phyloP scores from a whole-genome alignment of 2,329 filamentous ascomycete species.

The Cladosporium sp. region DNA sequence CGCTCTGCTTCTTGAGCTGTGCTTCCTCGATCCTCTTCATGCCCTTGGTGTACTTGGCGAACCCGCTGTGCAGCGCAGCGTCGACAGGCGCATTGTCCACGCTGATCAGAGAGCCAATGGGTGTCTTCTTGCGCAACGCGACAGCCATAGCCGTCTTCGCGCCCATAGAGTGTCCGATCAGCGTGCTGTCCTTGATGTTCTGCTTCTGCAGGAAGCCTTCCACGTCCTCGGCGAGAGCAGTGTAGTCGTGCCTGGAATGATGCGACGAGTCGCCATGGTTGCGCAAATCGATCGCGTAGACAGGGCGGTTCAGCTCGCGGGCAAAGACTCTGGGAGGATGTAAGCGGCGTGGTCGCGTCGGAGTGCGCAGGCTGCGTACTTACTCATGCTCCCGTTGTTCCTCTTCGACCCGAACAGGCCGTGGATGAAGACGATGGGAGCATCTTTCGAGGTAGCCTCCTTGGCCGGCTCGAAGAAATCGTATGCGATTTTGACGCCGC shows the following conservation, averaged over 20 bases:
- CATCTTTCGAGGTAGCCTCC: conserved; percentile 36
- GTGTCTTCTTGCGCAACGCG: conserved; percentile 68
- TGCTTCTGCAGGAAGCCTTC: conserved; percentile 74
- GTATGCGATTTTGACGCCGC: conserved; percentile 55
- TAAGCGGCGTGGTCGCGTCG: conserved; percentile 12
- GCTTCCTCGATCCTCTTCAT: conserved; percentile 80
- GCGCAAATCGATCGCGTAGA: conserved; percentile 85
- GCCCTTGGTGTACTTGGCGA: conserved; percentile 75
- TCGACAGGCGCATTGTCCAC: conserved; percentile 94
- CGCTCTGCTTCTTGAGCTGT: conserved; percentile 65
- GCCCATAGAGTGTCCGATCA: conserved; percentile 97
- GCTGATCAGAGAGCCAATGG: conserved; percentile 70
- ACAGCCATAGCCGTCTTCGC: conserved; percentile 91
- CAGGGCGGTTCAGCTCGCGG: conserved; percentile 73
- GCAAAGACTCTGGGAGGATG: conserved; percentile 69
- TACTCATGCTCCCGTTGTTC: conserved; percentile 93
- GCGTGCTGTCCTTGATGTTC: conserved; percentile 65
- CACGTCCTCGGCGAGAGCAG: conserved; percentile 79
- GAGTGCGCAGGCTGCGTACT: conserved; percentile 57
- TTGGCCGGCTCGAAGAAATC: conserved; percentile 65
- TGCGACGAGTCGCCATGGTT: conserved; percentile 94
- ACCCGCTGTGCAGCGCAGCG: conserved; percentile 70
- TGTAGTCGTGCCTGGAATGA: conserved; percentile 72
- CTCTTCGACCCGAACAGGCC: conserved; percentile 93
- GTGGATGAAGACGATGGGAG: conserved; percentile 84